phyloP scores from a whole-genome alignment of 768 basidiomycete genomes.

The Ramaria rubella region DNA sequence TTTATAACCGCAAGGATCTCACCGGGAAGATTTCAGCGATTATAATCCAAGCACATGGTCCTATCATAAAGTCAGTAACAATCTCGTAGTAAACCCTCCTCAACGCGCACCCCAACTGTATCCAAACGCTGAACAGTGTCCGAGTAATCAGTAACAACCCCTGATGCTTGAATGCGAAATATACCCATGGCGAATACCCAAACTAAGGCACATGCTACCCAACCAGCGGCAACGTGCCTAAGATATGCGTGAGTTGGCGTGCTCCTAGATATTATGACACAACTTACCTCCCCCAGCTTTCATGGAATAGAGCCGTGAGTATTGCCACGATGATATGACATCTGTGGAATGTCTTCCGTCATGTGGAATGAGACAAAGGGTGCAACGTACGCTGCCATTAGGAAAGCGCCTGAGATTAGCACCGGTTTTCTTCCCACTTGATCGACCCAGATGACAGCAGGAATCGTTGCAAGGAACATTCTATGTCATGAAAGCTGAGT shows the following conservation, averaged over 20 bases:
- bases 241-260: not conserved
- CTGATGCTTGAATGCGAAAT: not conserved
- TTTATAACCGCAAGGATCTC: not conserved
- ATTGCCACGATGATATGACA: slow-evolving; percentile 69
- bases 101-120: slow-evolving; percentile 73
- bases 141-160: not conserved
- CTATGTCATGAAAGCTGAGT: slow-evolving; percentile 23
- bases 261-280: not conserved
- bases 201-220: slow-evolving; percentile 62
- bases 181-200: slow-evolving; percentile 68
- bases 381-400: slow-evolving; percentile 52
- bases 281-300: slow-evolving; percentile 46
- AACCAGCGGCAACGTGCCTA: slow-evolving; percentile 48
- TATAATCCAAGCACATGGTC: slow-evolving; percentile 71
- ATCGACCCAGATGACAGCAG: slow-evolving; percentile 78
- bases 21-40: slow-evolving; percentile 67
- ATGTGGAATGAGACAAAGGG: not conserved
- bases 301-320: slow-evolving; percentile 51
- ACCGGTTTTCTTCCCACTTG: slow-evolving; percentile 70
- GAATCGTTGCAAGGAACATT: slow-evolving; percentile 73
- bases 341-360: slow-evolving; percentile 25
- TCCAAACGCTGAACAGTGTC: slow-evolving; percentile 40
- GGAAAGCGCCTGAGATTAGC: slow-evolving; percentile 62
- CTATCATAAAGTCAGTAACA: slow-evolving; percentile 15
- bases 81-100: no score